These are phyloP conservation scores for Volutella citrinella DNA, from an alignment of 2,329 filamentous ascomycete species.

Conservation along the genomic window DNA sequence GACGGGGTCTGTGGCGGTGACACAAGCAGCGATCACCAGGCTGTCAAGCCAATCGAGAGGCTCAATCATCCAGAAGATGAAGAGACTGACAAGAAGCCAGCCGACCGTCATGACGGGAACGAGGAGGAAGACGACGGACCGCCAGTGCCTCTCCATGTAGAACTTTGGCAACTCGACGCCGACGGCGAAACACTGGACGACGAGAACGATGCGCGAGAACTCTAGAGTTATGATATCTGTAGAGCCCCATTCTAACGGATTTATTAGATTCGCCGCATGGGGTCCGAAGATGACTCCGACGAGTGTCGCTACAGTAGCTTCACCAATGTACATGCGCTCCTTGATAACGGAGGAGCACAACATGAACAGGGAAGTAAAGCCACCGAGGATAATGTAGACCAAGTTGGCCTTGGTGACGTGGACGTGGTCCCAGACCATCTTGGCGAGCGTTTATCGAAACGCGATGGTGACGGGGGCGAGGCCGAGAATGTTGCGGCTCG, in stretches of 20 bases:
- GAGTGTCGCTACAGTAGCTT: constrained; percentile 89
- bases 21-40: constrained; percentile 83
- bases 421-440: constrained; percentile 77
- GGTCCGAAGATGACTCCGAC: constrained; percentile 89
- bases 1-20: constrained; percentile 96
- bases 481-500: neutral
- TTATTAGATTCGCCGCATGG: constrained; percentile 76
- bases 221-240: constrained; percentile 84
- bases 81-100: constrained; percentile 87
- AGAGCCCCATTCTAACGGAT: constrained; percentile 75
- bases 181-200: constrained; percentile 89
- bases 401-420: constrained; percentile 91
- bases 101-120: constrained; percentile 97
- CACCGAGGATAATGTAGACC: constrained; percentile 97
- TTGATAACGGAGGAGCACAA: constrained; percentile 97
- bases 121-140: constrained; percentile 81
- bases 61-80: constrained; percentile 88
- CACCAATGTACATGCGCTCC: constrained; percentile 96
- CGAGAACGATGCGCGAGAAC: constrained; percentile 83
- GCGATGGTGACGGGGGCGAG: neutral
- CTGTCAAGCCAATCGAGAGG: constrained; percentile 85
- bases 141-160: constrained; percentile 99
- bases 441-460: constrained; percentile 9
- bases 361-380: constrained; percentile 98
- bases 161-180: constrained; percentile 86